Evolutionary conservation across 2,329 filamentous ascomycete genomes (phyloP).

Genomic region (Bipolaris victoriae): DNA sequence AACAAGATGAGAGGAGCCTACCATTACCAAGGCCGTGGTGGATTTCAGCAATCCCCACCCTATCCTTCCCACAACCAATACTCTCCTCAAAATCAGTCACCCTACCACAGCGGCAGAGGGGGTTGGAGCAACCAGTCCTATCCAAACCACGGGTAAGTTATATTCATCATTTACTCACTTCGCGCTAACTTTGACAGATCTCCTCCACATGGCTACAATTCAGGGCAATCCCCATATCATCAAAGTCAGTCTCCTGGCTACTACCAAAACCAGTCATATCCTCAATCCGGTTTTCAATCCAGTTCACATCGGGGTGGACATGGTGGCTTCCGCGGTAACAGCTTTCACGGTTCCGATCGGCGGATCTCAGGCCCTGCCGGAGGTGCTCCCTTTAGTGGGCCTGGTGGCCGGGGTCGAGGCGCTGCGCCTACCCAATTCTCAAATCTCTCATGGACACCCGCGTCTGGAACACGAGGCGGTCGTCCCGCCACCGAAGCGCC

Average conservation of each 20-base stretch:
- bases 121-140: conserved; percentile 58
- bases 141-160: conserved; percentile 58
- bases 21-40: conserved; percentile 46
- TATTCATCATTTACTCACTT: not conserved
- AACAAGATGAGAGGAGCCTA: conserved; percentile 47
- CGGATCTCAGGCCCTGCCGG: conserved; percentile 54
- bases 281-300: conserved; percentile 60
- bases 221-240: conserved; percentile 60
- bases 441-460: conserved; percentile 74
- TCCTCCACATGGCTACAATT: conserved; percentile 64
- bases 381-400: conserved; percentile 48
- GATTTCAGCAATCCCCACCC: conserved; percentile 65
- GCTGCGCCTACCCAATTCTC: conserved; percentile 61
- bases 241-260: conserved; percentile 51
- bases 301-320: conserved; percentile 60
- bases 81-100: conserved; percentile 67
- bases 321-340: conserved; percentile 64
- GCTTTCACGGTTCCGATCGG: conserved; percentile 51
- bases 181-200: conserved; percentile 47
- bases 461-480: conserved; percentile 60
- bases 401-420: conserved; percentile 60
- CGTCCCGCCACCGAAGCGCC: conserved; percentile 51
- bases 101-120: conserved; percentile 62
- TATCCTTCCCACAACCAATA: conserved; percentile 63
- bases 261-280: conserved; percentile 60